These are phyloP conservation scores for Globisporangium polare DNA, from an alignment of 352 stramenopile genomes.

Conservation along the genomic window DNA sequence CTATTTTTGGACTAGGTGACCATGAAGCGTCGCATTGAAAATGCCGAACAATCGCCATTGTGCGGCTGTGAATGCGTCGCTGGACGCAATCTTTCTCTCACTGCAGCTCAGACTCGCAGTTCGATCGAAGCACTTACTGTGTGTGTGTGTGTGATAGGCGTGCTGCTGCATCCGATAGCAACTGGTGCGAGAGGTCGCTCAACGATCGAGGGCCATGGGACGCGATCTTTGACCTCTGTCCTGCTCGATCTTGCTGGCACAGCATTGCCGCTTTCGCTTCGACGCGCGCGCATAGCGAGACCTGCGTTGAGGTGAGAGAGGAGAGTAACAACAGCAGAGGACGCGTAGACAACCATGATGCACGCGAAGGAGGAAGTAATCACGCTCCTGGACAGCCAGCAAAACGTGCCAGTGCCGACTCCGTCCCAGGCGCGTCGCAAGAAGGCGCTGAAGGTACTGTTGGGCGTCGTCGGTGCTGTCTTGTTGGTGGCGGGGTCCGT, in stretches of 20 bases:
- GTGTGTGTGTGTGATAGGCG: background rate
- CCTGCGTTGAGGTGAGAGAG: background rate
- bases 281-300: background rate
- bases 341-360: slow-evolving; percentile 3
- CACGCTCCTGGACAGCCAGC: slow-evolving; percentile 12
- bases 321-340: background rate
- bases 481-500: slow-evolving; percentile 19
- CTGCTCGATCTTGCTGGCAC: background rate
- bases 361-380: slow-evolving; percentile 9
- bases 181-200: slow-evolving; percentile 6
- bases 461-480: slow-evolving; percentile 14
- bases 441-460: slow-evolving; percentile 4
- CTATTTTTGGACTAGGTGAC: background rate
- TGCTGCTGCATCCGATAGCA: background rate
- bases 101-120: no score
- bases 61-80: background rate
- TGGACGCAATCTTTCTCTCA: background rate
- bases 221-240: background rate
- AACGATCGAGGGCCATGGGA: background rate
- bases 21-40: background rate
- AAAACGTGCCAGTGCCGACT: background rate
- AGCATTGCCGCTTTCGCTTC: slow-evolving; percentile 5
- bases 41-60: background rate
- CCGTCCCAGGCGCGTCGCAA: slow-evolving; percentile 5
- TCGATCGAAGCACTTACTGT: no score